Conservation (phyloP, 139 green algal species). For the Micractinium sp. region DNA sequence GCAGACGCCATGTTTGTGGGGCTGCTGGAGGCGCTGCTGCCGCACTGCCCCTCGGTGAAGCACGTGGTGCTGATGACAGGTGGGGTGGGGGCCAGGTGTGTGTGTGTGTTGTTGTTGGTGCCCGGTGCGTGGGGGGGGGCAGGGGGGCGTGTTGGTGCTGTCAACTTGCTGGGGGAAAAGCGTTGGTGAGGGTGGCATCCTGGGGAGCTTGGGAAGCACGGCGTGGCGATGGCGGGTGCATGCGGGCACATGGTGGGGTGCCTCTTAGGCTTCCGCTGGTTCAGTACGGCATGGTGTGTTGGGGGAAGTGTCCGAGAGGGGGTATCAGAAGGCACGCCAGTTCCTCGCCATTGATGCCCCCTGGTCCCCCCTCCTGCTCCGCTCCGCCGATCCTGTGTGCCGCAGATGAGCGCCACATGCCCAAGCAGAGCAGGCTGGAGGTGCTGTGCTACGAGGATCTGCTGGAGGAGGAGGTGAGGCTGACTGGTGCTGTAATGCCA, state of each 20-base stretch:
- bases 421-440: constrained; percentile 7
- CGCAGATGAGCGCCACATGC: constrained; percentile 56
- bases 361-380: neutral
- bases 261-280: neutral
- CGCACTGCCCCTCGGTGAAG: constrained; percentile 46
- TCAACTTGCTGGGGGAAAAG: neutral
- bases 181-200: no score
- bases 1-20: constrained; percentile 61
- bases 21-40: constrained; percentile 57
- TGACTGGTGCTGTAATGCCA: no score
- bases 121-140: no score
- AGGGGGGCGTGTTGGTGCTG: neutral
- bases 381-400: neutral
- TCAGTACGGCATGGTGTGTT: neutral
- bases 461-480: constrained; percentile 47
- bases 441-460: constrained; percentile 80
- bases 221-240: no score
- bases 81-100: neutral
- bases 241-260: neutral
- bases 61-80: constrained; percentile 58
- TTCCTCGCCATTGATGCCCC: neutral
- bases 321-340: neutral
- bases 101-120: no score
- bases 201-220: no score
- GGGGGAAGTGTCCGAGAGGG: neutral